A percentile compares a stretch with the other conserved stretches of the same genome.
Conservation (phyloP, 1,284 basidiomycete species). For the Pholiota adiposa region DNA sequence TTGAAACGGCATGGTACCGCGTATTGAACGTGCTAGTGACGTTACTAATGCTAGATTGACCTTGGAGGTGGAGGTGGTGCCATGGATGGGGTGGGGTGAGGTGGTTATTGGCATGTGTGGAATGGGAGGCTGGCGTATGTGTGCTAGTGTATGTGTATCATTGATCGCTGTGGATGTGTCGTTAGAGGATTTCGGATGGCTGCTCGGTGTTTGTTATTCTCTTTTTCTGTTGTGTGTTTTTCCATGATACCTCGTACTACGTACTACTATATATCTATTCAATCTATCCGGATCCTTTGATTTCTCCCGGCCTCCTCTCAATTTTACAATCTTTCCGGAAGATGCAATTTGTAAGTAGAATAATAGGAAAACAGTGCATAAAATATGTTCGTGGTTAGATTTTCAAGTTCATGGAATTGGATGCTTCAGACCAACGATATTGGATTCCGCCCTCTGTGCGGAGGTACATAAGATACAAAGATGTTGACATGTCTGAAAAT, state of each 20-base stretch:
- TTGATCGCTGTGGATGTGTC: not conserved
- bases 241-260: conserved; percentile 11
- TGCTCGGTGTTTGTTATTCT: not conserved
- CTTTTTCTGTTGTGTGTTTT: conserved; percentile 1
- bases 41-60: not conserved
- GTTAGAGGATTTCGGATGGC: not conserved
- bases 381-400: too few relatives aligned
- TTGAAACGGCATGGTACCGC: conserved; percentile 71
- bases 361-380: too few relatives aligned
- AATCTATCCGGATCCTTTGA: conserved; percentile 3
- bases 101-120: too few relatives aligned
- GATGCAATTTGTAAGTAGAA: too few relatives aligned
- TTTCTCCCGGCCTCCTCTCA: too few relatives aligned
- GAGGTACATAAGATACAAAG: too few relatives aligned
- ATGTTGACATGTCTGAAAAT: too few relatives aligned
- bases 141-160: not conserved
- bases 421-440: too few relatives aligned
- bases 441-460: too few relatives aligned
- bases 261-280: conserved; percentile 6
- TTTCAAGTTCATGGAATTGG: too few relatives aligned
- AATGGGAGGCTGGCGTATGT: not conserved
- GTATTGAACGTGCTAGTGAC: conserved; percentile 27
- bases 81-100: not conserved
- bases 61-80: not conserved
- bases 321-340: too few relatives aligned